These are phyloP conservation scores for Limtongia smithiae DNA, from an alignment of 805 yeast genomes.

Conservation along the genomic window DNA sequence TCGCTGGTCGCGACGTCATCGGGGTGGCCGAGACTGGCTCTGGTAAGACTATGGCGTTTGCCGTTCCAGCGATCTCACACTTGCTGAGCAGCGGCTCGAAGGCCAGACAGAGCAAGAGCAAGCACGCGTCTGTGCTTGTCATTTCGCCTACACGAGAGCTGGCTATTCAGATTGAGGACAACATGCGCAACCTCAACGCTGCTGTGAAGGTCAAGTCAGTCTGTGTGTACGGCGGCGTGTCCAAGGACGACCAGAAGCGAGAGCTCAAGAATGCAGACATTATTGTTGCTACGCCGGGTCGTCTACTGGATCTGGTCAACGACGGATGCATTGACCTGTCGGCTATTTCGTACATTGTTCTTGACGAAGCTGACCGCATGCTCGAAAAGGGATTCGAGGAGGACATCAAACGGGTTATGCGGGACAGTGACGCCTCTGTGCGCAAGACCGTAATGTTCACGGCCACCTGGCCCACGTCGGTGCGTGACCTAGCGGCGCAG, in stretches of 20 bases:
- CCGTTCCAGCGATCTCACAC: slow-evolving; percentile 90
- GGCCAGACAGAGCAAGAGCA: slow-evolving; percentile 37
- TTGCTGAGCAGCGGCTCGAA: slow-evolving; percentile 41
- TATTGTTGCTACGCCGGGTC: slow-evolving; percentile 98
- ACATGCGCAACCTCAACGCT: slow-evolving; percentile 59
- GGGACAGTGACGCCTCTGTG: slow-evolving; percentile 47
- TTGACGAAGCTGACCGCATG: slow-evolving; percentile 99
- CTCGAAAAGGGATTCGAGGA: slow-evolving; percentile 97
- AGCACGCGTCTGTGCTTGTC: slow-evolving; percentile 69
- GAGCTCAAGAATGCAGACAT: slow-evolving; percentile 62
- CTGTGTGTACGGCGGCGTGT: slow-evolving; percentile 95
- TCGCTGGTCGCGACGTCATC: slow-evolving; percentile 76
- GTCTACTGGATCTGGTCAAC: slow-evolving; percentile 82
- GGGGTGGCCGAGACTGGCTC: slow-evolving; percentile 99
- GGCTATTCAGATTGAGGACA: slow-evolving; percentile 90
- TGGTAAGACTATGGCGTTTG: slow-evolving; percentile 96
- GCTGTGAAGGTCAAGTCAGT: slow-evolving; percentile 64
- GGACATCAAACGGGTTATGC: slow-evolving; percentile 82
- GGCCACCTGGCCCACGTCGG: slow-evolving; percentile 99
- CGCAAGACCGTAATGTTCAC: slow-evolving; percentile 98
- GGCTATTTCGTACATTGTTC: slow-evolving; percentile 69
- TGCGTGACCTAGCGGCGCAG: slow-evolving; percentile 80
- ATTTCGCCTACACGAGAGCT: slow-evolving; percentile 97
- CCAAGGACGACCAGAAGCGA: slow-evolving; percentile 84
- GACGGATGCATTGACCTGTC: slow-evolving; percentile 77